Conservation (phyloP, 192 early-diverging fungal genomes). For the Backusella westeae region DNA sequence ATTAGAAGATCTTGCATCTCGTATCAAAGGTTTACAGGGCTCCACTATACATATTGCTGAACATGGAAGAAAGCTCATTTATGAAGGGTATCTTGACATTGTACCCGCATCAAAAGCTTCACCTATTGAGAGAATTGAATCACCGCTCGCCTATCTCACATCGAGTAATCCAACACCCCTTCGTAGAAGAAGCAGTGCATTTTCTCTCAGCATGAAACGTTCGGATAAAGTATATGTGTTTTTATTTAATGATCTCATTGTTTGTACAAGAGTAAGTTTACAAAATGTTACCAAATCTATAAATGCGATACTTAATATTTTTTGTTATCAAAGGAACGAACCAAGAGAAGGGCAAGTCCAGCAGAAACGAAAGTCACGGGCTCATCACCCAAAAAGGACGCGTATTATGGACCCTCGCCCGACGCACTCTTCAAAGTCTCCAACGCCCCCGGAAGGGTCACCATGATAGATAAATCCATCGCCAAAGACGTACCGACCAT, state of each 20-base stretch:
- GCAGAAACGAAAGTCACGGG: background rate
- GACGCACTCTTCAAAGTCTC: slow-evolving; percentile 8
- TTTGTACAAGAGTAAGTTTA: slow-evolving; percentile 22
- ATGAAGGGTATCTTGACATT: slow-evolving; percentile 23
- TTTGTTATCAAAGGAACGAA: background rate
- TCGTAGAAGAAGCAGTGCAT: slow-evolving; percentile 7
- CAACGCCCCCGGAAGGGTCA: slow-evolving; percentile 14
- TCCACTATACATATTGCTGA: background rate
- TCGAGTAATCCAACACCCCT: background rate
- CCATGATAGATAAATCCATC: slow-evolving; percentile 12
- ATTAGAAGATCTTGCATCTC: slow-evolving; percentile 18
- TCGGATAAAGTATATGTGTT: slow-evolving; percentile 19
- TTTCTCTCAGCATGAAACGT: background rate
- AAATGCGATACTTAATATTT: too few relatives aligned
- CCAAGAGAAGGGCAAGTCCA: background rate
- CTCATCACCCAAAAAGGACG: background rate
- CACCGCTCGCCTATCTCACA: background rate
- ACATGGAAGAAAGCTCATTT: slow-evolving; percentile 13
- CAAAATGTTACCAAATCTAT: background rate
- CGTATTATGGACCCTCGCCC: slow-evolving; percentile 14
- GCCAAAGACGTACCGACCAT: background rate
- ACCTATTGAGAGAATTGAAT: background rate
- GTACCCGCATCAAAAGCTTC: slow-evolving; percentile 1
- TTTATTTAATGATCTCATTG: slow-evolving; percentile 27
- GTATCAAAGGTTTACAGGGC: slow-evolving; percentile 14